These are phyloP conservation scores for Boletus subparvulus DNA, from an alignment of 768 basidiomycete genomes.

Conservation along the genomic window DNA sequence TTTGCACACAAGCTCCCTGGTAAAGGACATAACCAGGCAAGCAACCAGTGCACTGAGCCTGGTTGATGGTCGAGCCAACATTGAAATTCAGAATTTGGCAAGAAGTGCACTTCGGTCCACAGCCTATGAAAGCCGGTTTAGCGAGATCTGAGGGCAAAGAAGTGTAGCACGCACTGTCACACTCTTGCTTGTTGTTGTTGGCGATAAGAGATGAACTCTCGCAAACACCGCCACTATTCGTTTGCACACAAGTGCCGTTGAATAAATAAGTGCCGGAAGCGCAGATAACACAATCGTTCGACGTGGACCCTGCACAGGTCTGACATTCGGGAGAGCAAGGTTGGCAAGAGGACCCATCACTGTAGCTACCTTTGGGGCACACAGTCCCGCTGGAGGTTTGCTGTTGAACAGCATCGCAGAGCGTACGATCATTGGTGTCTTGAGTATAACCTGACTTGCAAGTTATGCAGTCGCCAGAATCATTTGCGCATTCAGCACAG, in stretches of 20 bases:
- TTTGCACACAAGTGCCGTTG: constrained; percentile 68
- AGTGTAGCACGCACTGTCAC: constrained; percentile 56
- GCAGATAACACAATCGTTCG: constrained; percentile 72
- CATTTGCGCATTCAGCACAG: constrained; percentile 67
- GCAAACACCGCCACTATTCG: constrained; percentile 71
- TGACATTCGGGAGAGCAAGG: constrained; percentile 64
- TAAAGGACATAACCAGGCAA: constrained; percentile 74
- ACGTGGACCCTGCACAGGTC: constrained; percentile 67
- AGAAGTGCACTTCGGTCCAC: constrained; percentile 78
- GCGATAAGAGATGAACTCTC: constrained; percentile 66
- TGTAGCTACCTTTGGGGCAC: constrained; percentile 70
- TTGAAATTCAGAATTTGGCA: constrained; percentile 76
- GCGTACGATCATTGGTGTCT: constrained; percentile 62
- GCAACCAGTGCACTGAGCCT: constrained; percentile 76
- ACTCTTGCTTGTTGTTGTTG: constrained; percentile 80
- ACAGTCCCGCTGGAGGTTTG: constrained; percentile 49
- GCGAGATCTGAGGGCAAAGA: neutral
- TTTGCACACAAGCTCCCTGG: constrained; percentile 63
- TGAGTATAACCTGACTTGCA: constrained; percentile 73
- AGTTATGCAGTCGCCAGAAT: constrained; percentile 65
- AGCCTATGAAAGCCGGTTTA: constrained; percentile 46
- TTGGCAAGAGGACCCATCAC: constrained; percentile 52
- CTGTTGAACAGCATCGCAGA: constrained; percentile 56
- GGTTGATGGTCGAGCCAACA: constrained; percentile 59
- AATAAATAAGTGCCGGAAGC: constrained; percentile 58